Conservation (phyloP, 2,329 filamentous ascomycete species). For the Penicillium occitanis region DNA sequence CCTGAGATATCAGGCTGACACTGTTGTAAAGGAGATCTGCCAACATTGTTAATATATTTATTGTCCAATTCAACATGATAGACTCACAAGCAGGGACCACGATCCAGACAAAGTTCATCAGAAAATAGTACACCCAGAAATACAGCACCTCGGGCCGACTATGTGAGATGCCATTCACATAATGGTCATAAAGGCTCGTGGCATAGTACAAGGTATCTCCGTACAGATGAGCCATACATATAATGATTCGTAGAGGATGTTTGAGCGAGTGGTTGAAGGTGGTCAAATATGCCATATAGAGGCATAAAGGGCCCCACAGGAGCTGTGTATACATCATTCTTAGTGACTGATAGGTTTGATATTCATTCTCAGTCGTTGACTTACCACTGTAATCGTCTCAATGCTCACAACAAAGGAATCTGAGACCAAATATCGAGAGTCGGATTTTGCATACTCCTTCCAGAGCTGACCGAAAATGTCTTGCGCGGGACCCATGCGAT, state of each 20-base stretch:
- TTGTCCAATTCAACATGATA: too few species aligned
- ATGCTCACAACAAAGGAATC: constrained; percentile 85
- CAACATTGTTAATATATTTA: neutral
- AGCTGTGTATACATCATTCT: constrained; percentile 37
- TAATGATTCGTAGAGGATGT: constrained; percentile 59
- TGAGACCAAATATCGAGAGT: constrained; percentile 80
- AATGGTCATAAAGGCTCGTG: constrained; percentile 62
- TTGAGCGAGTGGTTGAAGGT: constrained; percentile 56
- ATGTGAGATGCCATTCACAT: constrained; percentile 54
- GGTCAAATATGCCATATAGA: constrained; percentile 57
- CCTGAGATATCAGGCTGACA: constrained; percentile 17
- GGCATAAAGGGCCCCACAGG: constrained; percentile 63
- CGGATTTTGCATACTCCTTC: constrained; percentile 88
- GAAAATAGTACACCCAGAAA: constrained; percentile 66
- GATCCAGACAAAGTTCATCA: constrained; percentile 68
- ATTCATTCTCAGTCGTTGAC: constrained; percentile 27
- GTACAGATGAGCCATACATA: constrained; percentile 64
- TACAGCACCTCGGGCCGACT: constrained; percentile 63
- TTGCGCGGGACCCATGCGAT: constrained; percentile 64
- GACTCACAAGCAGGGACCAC: constrained; percentile 55
- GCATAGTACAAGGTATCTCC: constrained; percentile 65
- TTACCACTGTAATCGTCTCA: constrained; percentile 76
- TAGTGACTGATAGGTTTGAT: neutral
- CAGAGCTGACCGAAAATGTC: constrained; percentile 80
- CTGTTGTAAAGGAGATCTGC: constrained; percentile 23